Conservation (phyloP, 345 rosid genomes). For the Acer campestre region DNA sequence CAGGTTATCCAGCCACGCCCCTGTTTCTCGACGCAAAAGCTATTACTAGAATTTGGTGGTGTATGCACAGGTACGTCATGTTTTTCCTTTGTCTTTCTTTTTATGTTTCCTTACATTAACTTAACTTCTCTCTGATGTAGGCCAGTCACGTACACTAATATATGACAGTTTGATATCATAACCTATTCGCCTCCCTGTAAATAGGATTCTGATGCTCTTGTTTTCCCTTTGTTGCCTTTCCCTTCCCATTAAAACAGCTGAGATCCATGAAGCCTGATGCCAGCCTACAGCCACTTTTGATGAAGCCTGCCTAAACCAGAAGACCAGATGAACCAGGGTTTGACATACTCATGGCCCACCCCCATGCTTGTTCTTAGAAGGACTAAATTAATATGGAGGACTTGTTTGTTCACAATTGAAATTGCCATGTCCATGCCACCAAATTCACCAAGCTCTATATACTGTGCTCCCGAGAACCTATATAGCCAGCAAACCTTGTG, state of each 20-base stretch:
- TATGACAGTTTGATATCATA: conserved; percentile 47
- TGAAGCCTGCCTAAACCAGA: conserved; percentile 92
- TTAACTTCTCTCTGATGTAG: conserved; percentile 36
- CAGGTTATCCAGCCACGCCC: conserved; percentile 87
- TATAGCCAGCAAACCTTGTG: conserved; percentile 45
- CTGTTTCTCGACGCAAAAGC: conserved; percentile 83
- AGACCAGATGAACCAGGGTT: conserved; percentile 87
- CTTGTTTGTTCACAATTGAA: conserved; percentile 38
- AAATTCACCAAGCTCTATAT: conserved; percentile 60
- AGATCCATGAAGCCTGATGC: conserved; percentile 92
- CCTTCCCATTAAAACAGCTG: conserved; percentile 87
- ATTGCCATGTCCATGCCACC: conserved; percentile 62
- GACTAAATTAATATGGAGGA: conserved; percentile 62
- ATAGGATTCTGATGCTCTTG: conserved; percentile 74
- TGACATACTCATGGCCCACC: conserved; percentile 71
- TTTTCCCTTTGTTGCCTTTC: conserved; percentile 78
- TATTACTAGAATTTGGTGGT: conserved; percentile 67
- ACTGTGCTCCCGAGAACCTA: conserved; percentile 57
- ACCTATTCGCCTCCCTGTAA: conserved; percentile 59
- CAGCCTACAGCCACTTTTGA: conserved; percentile 71
- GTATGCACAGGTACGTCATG: conserved; percentile 50
- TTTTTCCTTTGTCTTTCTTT: conserved; percentile 25
- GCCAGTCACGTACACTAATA: conserved; percentile 28
- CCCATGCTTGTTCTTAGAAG: conserved; percentile 74
- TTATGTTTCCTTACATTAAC: conserved; percentile 8